A percentile compares a stretch with the other conserved stretches of the same genome.
Conservation (phyloP, 2,329 filamentous ascomycete genomes). For the Claviceps sp. region DNA sequence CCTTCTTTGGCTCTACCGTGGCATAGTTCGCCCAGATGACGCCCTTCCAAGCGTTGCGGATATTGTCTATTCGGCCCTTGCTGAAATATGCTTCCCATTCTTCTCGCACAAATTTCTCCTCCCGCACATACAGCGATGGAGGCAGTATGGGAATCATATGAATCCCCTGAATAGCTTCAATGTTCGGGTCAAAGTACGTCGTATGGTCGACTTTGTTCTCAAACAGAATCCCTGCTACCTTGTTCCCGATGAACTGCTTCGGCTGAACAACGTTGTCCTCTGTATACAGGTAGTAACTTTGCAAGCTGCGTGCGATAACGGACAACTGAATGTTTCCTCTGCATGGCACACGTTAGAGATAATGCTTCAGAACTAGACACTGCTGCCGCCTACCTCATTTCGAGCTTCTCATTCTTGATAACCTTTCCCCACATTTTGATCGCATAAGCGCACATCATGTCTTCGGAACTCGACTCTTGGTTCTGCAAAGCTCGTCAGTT, state of each 20-base stretch:
- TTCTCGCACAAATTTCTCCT: conserved; percentile 56
- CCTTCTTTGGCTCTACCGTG: conserved; percentile 54
- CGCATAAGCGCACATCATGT: conserved; percentile 74
- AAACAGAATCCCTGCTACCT: conserved; percentile 59
- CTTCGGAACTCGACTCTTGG: conserved; percentile 81
- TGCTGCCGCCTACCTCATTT: conserved; percentile 42
- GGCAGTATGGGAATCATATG: conserved; percentile 73
- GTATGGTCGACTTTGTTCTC: conserved; percentile 94
- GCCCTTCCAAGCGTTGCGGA: conserved; percentile 71
- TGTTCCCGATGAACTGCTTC: conserved; percentile 66
- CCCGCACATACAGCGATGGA: conserved; percentile 53
- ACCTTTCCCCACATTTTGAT: conserved; percentile 89
- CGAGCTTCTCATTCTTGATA: conserved; percentile 63
- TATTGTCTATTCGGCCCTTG: conserved; percentile 47
- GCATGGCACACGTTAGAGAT: not conserved
- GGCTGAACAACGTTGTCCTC: conserved; percentile 59
- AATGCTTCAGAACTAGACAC: not conserved
- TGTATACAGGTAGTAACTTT: conserved; percentile 72
- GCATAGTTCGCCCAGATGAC: conserved; percentile 75
- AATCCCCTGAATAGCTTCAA: conserved; percentile 63
- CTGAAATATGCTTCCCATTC: conserved; percentile 77
- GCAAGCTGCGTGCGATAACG: conserved; percentile 59
- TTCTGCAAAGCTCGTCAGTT: conserved; percentile 25
- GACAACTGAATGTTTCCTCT: conserved; percentile 73
- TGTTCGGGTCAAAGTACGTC: conserved; percentile 69